These are phyloP conservation scores for Lepidium sativum DNA, from an alignment of 345 rosid genomes.

Conservation along the genomic window DNA sequence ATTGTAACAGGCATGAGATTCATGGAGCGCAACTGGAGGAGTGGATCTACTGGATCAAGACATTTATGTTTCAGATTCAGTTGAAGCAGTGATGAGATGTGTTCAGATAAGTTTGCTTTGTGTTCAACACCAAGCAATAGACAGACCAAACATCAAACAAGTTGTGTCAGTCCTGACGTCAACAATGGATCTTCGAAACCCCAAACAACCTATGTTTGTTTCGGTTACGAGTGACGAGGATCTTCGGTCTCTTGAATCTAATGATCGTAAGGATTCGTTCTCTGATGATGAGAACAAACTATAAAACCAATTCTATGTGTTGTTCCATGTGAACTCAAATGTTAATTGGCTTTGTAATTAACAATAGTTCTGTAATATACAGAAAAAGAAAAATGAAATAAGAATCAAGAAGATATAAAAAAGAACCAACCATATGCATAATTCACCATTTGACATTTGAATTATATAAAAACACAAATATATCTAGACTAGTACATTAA, in stretches of 20 bases:
- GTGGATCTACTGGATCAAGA: constrained; percentile 5
- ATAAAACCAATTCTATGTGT: no score
- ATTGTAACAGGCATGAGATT: constrained; percentile 14
- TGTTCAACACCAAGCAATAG: not conserved
- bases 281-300: not conserved
- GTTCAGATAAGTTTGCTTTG: constrained; percentile 1
- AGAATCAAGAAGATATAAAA: not conserved
- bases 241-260: not conserved
- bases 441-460: not conserved
- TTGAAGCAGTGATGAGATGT: not conserved
- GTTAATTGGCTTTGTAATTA: no score
- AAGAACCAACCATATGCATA: constrained; percentile 10
- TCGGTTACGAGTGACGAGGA: not conserved
- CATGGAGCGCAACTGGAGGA: constrained; percentile 6
- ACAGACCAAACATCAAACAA: constrained; percentile 10
- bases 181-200: not conserved
- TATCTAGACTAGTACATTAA: constrained; percentile 9
- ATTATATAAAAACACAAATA: constrained; percentile 25
- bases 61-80: not conserved
- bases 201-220: constrained; percentile 5
- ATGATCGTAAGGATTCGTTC: not conserved
- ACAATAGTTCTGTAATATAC: no score
- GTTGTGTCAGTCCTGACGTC: constrained; percentile 3
- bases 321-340: no score
- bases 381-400: not conserved